These are phyloP conservation scores for Aspergillus proliferans DNA, from an alignment of 2,329 filamentous ascomycete genomes.

Conservation along the genomic window DNA sequence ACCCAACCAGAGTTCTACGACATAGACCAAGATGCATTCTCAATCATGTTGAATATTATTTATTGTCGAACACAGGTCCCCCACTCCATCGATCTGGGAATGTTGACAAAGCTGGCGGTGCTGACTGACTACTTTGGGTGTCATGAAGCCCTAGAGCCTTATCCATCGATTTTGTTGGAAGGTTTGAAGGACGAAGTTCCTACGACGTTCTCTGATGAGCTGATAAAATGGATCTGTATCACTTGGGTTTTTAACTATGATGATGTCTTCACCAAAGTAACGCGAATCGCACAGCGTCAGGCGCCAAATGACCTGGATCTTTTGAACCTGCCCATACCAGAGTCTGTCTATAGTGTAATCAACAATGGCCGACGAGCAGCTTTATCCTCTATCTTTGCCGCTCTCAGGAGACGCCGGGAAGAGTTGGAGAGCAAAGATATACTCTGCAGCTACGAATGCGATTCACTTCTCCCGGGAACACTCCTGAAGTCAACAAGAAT, in stretches of 20 bases:
- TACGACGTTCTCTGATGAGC: not conserved
- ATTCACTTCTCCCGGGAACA: not conserved
- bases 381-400: not conserved
- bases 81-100: not conserved
- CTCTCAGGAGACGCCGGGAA: not conserved
- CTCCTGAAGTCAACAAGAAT: not conserved
- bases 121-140: conserved; percentile 4
- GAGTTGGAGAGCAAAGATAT: not conserved
- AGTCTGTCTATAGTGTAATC: not conserved
- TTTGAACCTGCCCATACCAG: not conserved
- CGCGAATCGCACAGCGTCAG: not conserved
- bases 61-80: not conserved
- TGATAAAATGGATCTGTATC: not conserved
- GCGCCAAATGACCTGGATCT: not conserved
- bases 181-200: not conserved
- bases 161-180: not conserved
- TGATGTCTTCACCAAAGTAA: not conserved
- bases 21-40: not conserved
- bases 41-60: conserved; percentile 1
- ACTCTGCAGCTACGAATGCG: not conserved
- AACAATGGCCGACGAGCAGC: not conserved
- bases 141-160: not conserved
- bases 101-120: not conserved
- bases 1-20: not conserved
- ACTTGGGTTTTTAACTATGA: not conserved